phyloP scores from a whole-genome alignment of 768 basidiomycete genomes.

The Macrolepiota dolichaula region DNA sequence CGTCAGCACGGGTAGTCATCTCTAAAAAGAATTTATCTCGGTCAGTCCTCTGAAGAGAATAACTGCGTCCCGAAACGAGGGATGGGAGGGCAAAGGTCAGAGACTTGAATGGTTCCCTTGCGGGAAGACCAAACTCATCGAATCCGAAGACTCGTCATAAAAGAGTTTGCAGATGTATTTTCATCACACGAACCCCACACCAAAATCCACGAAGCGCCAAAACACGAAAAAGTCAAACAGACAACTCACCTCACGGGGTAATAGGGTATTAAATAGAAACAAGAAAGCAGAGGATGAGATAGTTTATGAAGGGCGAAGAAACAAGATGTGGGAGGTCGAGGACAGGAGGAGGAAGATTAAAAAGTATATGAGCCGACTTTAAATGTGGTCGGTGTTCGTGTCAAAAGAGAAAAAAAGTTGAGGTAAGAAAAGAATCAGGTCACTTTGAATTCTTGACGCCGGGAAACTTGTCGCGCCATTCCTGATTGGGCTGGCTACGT shows the following conservation, averaged over 20 bases:
- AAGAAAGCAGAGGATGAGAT: slow-evolving; percentile 1
- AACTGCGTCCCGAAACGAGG: neutral
- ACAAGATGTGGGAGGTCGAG: slow-evolving; percentile 8
- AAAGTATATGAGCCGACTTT: slow-evolving; percentile 10
- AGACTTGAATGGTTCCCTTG: slow-evolving; percentile 38
- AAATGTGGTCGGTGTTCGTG: neutral
- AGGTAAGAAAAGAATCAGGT: slow-evolving; percentile 14
- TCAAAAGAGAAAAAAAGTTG: neutral
- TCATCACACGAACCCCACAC: slow-evolving; percentile 20
- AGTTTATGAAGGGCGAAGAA: neutral
- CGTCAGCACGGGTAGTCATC: slow-evolving; percentile 32
- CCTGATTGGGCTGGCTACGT: neutral
- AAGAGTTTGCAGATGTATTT: slow-evolving; percentile 22
- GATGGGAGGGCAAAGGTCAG: slow-evolving; percentile 20
- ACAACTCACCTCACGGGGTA: neutral
- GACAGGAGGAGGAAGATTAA: slow-evolving; percentile 7
- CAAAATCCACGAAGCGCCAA: neutral
- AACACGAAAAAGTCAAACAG: neutral
- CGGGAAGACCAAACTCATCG: slow-evolving; percentile 27
- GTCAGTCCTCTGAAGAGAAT: neutral
- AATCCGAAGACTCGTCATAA: slow-evolving; percentile 23
- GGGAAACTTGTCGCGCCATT: neutral
- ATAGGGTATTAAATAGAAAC: neutral
- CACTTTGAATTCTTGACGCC: slow-evolving; percentile 20
- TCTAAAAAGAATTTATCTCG: neutral